Conservation (phyloP, 495 filamentous ascomycete species). For the Aspergillus biplanus region DNA sequence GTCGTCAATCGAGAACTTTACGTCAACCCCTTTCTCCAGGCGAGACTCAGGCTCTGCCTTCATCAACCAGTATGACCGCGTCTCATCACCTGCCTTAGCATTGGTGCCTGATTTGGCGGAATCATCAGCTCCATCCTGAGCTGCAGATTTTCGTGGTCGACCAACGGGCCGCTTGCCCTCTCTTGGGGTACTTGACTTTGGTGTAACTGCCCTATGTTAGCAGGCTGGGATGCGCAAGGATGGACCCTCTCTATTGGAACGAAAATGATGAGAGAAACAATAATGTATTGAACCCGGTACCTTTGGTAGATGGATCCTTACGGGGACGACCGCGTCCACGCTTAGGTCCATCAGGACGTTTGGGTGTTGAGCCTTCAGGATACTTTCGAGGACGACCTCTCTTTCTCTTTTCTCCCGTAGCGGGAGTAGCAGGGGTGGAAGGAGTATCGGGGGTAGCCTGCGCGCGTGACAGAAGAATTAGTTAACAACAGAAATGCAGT, state of each 20-base stretch:
- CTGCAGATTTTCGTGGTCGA: conserved; percentile 21
- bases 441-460: conserved; percentile 21
- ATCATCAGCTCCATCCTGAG: conserved; percentile 17
- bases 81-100: conserved; percentile 5
- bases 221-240: neutral
- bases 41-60: conserved; percentile 93
- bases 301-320: conserved; percentile 30
- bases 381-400: conserved; percentile 46
- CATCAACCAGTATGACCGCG: conserved; percentile 80
- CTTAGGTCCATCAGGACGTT: conserved; percentile 35
- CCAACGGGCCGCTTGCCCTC: conserved; percentile 30
- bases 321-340: conserved; percentile 47
- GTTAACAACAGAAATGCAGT: neutral
- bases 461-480: neutral
- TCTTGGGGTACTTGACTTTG: conserved; percentile 26
- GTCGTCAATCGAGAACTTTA: conserved; percentile 95
- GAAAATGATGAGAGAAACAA: neutral
- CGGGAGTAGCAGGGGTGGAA: conserved; percentile 23
- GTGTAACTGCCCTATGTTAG: conserved; percentile 18
- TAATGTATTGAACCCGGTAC: conserved; percentile 6
- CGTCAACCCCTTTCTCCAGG: conserved; percentile 81
- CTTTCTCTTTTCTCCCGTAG: conserved; percentile 40
- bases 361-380: conserved; percentile 29
- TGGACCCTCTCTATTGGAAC: neutral
- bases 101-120: conserved; percentile 12